A percentile compares a stretch with the other conserved stretches of the same genome.
Evolutionary conservation across 2,329 filamentous ascomycete genomes (phyloP).

Genomic region (Fusarium graminum): DNA sequence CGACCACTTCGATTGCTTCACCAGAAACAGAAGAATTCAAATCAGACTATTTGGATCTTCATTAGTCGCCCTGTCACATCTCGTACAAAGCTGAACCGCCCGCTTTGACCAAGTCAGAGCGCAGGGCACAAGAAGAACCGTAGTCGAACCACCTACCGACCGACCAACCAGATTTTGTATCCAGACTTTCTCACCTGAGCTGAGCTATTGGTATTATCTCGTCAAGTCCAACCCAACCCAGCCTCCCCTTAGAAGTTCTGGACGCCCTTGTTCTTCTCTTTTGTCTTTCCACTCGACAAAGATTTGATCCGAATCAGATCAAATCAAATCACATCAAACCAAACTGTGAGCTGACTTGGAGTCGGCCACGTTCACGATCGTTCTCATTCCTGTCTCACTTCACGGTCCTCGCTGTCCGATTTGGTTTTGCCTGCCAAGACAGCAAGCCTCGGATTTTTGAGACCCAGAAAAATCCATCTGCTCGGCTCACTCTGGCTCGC

Average conservation of each 20-base stretch:
- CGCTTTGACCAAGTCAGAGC: conserved; percentile 39
- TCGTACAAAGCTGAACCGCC: conserved; percentile 41
- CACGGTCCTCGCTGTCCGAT: conserved; percentile 37
- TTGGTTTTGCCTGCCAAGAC: conserved; percentile 36
- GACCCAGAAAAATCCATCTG: conserved; percentile 45
- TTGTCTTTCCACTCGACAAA: conserved; percentile 16
- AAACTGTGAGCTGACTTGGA: conserved; percentile 31
- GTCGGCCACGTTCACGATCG: conserved; percentile 33
- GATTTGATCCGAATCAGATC: not conserved
- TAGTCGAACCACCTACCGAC: conserved; percentile 37
- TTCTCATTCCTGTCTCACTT: conserved; percentile 44
- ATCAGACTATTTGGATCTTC: conserved; percentile 7
- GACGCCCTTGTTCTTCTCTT: conserved; percentile 28
- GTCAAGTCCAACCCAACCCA: conserved; percentile 19
- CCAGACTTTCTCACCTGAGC: conserved; percentile 26
- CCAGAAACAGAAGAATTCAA: conserved; percentile 12
- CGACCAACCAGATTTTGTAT: conserved; percentile 31
- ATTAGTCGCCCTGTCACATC: conserved; percentile 35
- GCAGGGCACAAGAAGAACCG: conserved; percentile 28
- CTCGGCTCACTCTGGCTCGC: conserved; percentile 39
- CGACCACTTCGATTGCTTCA: conserved; percentile 4
- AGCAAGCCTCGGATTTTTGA: conserved; percentile 39
- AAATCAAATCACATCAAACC: conserved; percentile 11
- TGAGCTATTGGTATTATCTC: conserved; percentile 30
- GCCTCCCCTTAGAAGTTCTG: conserved; percentile 24